Percentiles rank a stretch among this genome's conserved stretches.
These are phyloP conservation scores for Scutellaria baicalensis DNA, from an alignment of 257 asterid species.

Conservation along the genomic window DNA sequence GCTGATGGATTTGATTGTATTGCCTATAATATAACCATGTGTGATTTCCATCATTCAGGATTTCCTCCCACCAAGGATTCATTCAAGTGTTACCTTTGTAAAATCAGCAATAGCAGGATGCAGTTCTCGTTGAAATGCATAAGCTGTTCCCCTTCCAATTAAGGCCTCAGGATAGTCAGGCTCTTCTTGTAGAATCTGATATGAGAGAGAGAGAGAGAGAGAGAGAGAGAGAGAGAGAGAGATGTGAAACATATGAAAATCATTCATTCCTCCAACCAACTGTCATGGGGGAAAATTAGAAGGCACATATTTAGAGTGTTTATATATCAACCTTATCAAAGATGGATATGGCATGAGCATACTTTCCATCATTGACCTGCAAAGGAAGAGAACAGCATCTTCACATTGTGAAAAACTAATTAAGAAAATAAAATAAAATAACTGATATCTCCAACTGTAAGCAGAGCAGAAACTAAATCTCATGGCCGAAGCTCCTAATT, in stretches of 20 bases:
- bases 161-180: slow-evolving; percentile 94
- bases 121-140: slow-evolving; percentile 94
- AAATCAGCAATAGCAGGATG: slow-evolving; percentile 95
- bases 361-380: slow-evolving; percentile 97
- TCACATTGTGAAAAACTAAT: slow-evolving; percentile 11
- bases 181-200: slow-evolving; percentile 79
- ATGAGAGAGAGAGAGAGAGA: slow-evolving; percentile 15
- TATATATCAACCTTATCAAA: slow-evolving; percentile 71
- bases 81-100: slow-evolving; percentile 54
- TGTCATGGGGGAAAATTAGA: slow-evolving; percentile 11
- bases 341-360: slow-evolving; percentile 75
- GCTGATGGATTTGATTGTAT: slow-evolving; percentile 88
- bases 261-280: slow-evolving; percentile 11
- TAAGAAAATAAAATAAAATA: background rate
- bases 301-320: slow-evolving; percentile 7
- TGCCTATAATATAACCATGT: slow-evolving; percentile 49
- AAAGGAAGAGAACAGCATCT: slow-evolving; percentile 22
- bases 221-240: slow-evolving; percentile 7
- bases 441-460: background rate
- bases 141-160: slow-evolving; percentile 97
- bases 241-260: slow-evolving; percentile 4
- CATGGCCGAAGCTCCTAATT: background rate
- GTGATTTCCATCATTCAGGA: slow-evolving; percentile 19
- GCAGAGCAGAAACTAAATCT: slow-evolving; percentile 4
- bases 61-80: background rate